These are phyloP conservation scores for Sporothrix humicola DNA, from an alignment of 2,329 filamentous ascomycete species.

Conservation along the genomic window DNA sequence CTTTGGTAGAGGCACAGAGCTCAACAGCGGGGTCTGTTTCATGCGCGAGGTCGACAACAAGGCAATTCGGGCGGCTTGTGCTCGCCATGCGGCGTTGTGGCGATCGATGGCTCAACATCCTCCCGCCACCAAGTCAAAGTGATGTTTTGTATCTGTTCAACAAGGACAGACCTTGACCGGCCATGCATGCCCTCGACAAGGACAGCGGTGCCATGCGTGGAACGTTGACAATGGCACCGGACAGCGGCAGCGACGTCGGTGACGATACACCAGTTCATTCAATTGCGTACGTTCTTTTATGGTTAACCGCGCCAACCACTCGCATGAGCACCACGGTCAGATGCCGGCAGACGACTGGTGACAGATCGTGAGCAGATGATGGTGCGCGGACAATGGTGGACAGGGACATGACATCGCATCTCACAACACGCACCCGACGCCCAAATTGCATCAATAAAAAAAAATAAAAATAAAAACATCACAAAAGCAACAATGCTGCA, in stretches of 20 bases:
- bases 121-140: not conserved
- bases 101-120: not conserved
- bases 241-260: not conserved
- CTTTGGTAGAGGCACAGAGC: conserved; percentile 15
- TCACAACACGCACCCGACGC: not conserved
- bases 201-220: not conserved
- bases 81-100: conserved; percentile 11
- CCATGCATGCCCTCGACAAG: not conserved
- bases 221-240: not conserved
- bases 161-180: conserved; percentile 8
- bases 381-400: not conserved
- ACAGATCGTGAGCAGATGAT: no score
- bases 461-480: not conserved
- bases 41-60: conserved; percentile 1
- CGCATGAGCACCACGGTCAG: not conserved
- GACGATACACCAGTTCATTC: not conserved
- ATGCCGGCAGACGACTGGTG: not conserved
- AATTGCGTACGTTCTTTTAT: not conserved
- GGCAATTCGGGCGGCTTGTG: not conserved
- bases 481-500: not conserved
- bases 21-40: conserved; percentile 16
- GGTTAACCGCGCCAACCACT: conserved; percentile 13
- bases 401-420: not conserved
- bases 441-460: not conserved
- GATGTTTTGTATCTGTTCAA: not conserved